phyloP scores from a whole-genome alignment of 2,329 filamentous ascomycete genomes.

The Graphilbum ipis-grandicollis region DNA sequence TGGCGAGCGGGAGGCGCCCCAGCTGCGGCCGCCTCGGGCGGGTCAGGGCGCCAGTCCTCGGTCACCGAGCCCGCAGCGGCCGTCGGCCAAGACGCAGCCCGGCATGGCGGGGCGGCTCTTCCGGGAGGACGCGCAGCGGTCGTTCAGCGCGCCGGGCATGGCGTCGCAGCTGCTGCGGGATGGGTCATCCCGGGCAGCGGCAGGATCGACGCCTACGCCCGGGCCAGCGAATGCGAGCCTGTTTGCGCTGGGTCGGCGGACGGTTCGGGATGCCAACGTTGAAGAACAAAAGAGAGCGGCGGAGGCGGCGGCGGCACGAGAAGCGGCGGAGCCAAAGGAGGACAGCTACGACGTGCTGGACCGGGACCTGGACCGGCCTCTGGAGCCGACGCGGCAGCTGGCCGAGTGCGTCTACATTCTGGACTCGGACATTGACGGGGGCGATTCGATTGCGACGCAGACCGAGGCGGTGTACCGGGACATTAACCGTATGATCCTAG shows the following conservation, averaged over 20 bases:
- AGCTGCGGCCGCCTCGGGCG: constrained; percentile 34
- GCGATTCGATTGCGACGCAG: constrained; percentile 42
- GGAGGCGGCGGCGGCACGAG: constrained; percentile 35
- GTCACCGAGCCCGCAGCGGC: constrained; percentile 51
- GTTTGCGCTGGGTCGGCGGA: too few species aligned
- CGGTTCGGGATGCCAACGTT: constrained; percentile 30
- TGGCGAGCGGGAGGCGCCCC: constrained; percentile 33
- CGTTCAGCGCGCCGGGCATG: constrained; percentile 42
- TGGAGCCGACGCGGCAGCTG: constrained; percentile 43
- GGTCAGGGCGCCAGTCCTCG: constrained; percentile 40
- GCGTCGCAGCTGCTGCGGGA: constrained; percentile 33
- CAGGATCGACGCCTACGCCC: neutral
- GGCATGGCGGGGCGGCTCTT: constrained; percentile 21
- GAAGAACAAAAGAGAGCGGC: constrained; percentile 32
- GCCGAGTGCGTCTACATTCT: constrained; percentile 41
- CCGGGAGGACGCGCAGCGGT: constrained; percentile 34
- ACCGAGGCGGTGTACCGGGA: constrained; percentile 57
- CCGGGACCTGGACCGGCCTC: constrained; percentile 38
- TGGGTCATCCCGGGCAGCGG: constrained; percentile 18
- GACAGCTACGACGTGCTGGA: constrained; percentile 51
- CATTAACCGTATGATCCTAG: constrained; percentile 89
- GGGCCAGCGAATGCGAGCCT: too few species aligned
- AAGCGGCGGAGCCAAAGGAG: constrained; percentile 45
- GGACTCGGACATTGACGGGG: constrained; percentile 32
- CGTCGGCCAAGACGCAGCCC: constrained; percentile 2